Evolutionary conservation across 495 filamentous ascomycete genomes (phyloP), one percentile per base, ranked within the genome.

Genomic region (Trypethelium eluteriae): DNA sequence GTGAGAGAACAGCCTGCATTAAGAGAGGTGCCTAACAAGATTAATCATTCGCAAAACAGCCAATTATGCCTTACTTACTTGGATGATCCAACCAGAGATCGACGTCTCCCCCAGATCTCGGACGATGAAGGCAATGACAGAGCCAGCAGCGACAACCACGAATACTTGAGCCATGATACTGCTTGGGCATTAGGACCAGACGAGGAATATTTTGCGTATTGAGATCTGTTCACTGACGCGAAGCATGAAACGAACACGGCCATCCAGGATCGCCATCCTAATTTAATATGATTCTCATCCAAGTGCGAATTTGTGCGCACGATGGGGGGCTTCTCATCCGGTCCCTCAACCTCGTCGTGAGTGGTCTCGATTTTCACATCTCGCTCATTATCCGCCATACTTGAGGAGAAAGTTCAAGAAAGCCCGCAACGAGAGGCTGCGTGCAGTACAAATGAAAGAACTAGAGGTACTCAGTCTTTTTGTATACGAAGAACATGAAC

Each of bases 81-180:
- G 82, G 53, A 85, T 85, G 64, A 84, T 79, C 81, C 83, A 84
- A 32, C 81, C 81, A 4, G 81, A 75, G 32, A 84, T 72, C 2
- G 76, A 73, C 4, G 76, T 70, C 36, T 83, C 78, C 18, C 82
- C 83, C 0, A 85, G 71, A 70, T 85, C 82, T 12, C 81, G 74
- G 57, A 81, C 69, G 63, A 82, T 82, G 70, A 85, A 84, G 0
- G 81, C 81, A 63, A 84, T 84, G 38, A 84, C 80, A 1, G 77
- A 80, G 0, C 81, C 81, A 3, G 81, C 81, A 5, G 83, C 81
- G 1, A 83, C 79, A 1, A 84, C 82, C n/a, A 84, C 82, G 66
- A 80, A 84, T 7, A 82, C 77, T 64, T 83, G 81, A n/a, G 70
- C 67, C 53, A 59, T 68, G 50, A 70, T 68, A 12, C 69, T 70